Conservation (phyloP, 2,329 filamentous ascomycete genomes). For the Diaporthe eres region DNA sequence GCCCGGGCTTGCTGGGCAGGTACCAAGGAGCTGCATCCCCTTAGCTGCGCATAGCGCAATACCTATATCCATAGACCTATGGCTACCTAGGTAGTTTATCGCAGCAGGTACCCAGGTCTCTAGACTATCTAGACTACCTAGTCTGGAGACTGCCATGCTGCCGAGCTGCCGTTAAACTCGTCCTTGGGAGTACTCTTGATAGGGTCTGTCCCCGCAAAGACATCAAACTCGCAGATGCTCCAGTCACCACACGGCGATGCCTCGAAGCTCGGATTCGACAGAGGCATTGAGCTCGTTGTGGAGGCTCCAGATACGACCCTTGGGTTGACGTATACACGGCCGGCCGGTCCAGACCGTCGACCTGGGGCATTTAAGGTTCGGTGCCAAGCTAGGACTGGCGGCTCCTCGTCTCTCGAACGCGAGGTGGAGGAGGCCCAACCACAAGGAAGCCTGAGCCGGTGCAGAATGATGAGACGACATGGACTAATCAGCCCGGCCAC, state of each 20-base stretch:
- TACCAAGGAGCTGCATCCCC: not conserved
- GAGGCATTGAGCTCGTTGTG: not conserved
- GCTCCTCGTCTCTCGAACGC: not conserved
- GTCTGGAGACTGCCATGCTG: not conserved
- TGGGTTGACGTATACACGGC: not conserved
- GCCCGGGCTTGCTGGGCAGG: not conserved
- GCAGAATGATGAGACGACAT: not conserved
- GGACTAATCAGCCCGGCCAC: not conserved
- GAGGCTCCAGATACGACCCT: not conserved
- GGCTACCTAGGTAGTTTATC: not conserved
- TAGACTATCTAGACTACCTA: too few species aligned
- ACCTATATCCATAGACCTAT: not conserved
- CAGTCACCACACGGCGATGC: not conserved
- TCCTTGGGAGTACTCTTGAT: not conserved
- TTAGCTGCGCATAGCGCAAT: not conserved
- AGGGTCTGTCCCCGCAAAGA: not conserved
- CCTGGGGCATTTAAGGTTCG: slow-evolving; percentile 12
- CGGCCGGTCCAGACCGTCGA: slow-evolving; percentile 5
- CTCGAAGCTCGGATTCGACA: not conserved
- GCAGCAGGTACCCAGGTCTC: not conserved
- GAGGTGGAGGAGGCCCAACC: slow-evolving; percentile 9
- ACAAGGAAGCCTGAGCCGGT: not conserved
- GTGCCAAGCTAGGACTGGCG: not conserved
- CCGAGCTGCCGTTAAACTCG: not conserved
- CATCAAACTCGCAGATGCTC: not conserved